Evolutionary conservation across 495 filamentous ascomycete genomes (phyloP), one percentile per base, ranked within the genome.

Genomic region (Parathielavia hyrcaniae): DNA sequence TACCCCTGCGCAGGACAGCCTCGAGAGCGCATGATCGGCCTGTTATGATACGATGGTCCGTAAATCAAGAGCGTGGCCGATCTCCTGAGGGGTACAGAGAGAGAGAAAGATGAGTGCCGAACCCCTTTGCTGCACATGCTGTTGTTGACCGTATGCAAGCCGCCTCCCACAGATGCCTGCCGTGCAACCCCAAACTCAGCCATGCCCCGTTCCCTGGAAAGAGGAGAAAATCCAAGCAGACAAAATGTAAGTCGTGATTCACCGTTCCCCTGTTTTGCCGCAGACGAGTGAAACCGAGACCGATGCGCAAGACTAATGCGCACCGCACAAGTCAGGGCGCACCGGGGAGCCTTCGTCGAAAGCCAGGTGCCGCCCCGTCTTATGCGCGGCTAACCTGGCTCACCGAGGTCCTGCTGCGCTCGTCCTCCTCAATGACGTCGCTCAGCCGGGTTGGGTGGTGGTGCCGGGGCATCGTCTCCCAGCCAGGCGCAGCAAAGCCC

Each of bases 371-470:
- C n/a, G n/a, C n/a, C n/a, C n/a, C 6, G 26, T 30, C 26, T 38
- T 72, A 77, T 40, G 68, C 67, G 26, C 75, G 74, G 61, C 75
- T 77, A 43, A 76, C 67, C 61, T 73, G 71, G 66, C 77, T 80
- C 6, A 76, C 72, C 49, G 78, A 81, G 4, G 80, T 81, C 7
- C 80, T 74, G 58, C 86, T 86, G 39, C 81, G 74, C 70, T 91
- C 88, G 55, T 96, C 86, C 63, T 84, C 83, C 60, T 98, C 93
- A 11, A 93, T 78, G 12, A 98, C 91, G 76, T 98, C 93, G 67
- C 93, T 97, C 56, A 98, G 74, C 53, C 93, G 77, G 4, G 92
- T 97, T 0, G 92, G 92, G 73, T 97, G 93, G 65, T 96, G 91
- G 73, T 97, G 93, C 49, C 91, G 79, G n/a, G 87, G 83, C 53